Evolutionary conservation across 2,329 filamentous ascomycete genomes (phyloP).

Genomic region (Verticillium longisporum): DNA sequence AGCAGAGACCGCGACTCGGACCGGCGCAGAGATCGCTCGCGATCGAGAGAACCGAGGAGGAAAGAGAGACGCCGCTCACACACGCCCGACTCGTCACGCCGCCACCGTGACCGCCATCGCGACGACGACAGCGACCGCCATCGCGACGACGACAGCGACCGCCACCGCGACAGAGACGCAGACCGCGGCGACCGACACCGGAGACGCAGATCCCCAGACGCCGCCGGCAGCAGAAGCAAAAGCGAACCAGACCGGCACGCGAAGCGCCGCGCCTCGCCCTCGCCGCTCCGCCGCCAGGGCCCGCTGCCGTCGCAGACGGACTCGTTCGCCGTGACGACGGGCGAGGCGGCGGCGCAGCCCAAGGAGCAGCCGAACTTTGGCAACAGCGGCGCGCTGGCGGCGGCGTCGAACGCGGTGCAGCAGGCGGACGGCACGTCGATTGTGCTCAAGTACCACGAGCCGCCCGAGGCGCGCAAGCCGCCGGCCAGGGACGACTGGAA

Average conservation of each 20-base stretch:
- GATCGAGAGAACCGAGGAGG: conserved; percentile 2
- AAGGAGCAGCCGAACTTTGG: conserved; percentile 88
- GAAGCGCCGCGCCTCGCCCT: conserved; percentile 1
- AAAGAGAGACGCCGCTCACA: conserved; percentile 8
- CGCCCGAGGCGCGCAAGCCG: conserved; percentile 84
- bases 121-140: conserved; percentile 8
- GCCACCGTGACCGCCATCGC: conserved; percentile 7
- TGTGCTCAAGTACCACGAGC: conserved; percentile 93
- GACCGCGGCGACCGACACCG: no score
- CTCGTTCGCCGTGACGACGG: conserved; percentile 50
- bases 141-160: conserved; percentile 13
- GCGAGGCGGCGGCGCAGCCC: conserved; percentile 45
- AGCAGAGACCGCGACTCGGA: conserved; percentile 6
- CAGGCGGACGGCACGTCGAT: conserved; percentile 69
- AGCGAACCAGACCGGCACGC: conserved; percentile 13
- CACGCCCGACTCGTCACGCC: conserved; percentile 5
- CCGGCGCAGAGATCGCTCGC: conserved; percentile 3
- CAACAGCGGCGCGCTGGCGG: conserved; percentile 74
- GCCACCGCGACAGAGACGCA: conserved; percentile 19
- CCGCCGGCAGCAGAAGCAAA: conserved; percentile 1
- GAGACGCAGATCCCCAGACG: conserved; percentile 20
- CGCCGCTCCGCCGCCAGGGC: conserved; percentile 25
- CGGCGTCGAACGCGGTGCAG: conserved; percentile 72
- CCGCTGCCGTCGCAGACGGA: conserved; percentile 54
- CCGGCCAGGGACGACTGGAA: conserved; percentile 74